Conservation (phyloP, 306 rosid genomes). For the Medicago ruthenica region DNA sequence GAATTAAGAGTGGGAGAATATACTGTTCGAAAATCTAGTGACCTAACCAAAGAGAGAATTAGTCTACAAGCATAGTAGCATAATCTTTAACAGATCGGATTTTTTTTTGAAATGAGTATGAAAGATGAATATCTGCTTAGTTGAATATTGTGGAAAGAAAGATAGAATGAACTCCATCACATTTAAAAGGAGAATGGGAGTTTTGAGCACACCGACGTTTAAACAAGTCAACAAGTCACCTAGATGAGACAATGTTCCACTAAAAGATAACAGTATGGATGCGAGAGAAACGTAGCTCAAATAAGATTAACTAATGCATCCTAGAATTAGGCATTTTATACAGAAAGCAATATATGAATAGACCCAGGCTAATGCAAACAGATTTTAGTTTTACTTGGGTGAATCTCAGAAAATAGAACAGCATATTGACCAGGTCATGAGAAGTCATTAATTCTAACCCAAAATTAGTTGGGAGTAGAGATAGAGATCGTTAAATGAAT, state of each 20-base stretch:
- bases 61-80: not conserved
- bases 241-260: slow-evolving; percentile 5
- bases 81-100: slow-evolving; percentile 1
- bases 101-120: not conserved
- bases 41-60: slow-evolving; percentile 29
- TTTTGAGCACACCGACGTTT: slow-evolving; percentile 12
- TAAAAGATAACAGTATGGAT: slow-evolving; percentile 14
- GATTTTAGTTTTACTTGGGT: slow-evolving; percentile 31
- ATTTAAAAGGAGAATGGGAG: not conserved
- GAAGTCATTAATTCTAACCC: not conserved
- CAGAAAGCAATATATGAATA: slow-evolving; percentile 20
- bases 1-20: not conserved
- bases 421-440: slow-evolving; percentile 14
- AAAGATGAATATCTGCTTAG: slow-evolving; percentile 8
- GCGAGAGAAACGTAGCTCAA: not conserved
- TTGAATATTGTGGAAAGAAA: not conserved
- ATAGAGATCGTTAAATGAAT: slow-evolving; percentile 29
- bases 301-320: slow-evolving; percentile 27
- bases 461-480: slow-evolving; percentile 36
- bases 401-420: slow-evolving; percentile 6
- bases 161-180: not conserved
- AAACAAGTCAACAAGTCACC: not conserved
- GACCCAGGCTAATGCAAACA: slow-evolving; percentile 9
- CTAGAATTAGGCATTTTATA: slow-evolving; percentile 11
- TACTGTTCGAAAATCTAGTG: not conserved